Conservation (phyloP, 1,139 yeast species). For the Magnusiomyces suaveolens region DNA sequence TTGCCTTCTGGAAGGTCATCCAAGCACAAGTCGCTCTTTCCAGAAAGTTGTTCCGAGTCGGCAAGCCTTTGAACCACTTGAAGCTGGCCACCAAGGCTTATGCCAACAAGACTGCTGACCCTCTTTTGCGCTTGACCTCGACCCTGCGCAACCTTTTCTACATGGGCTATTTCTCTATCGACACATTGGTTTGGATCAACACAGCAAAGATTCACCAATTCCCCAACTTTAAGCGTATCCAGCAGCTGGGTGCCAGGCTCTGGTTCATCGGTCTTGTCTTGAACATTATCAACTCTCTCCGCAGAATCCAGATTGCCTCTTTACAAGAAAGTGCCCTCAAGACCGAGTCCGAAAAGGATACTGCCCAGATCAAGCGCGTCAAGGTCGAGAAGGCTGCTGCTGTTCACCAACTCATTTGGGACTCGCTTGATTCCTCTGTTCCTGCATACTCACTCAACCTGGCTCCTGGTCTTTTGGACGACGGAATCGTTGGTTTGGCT, state of each 20-base stretch:
- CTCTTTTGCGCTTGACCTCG: constrained; percentile 47
- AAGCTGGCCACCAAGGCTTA: constrained; percentile 59
- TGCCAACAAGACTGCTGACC: constrained; percentile 66
- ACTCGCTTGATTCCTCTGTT: constrained; percentile 62
- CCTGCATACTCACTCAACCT: constrained; percentile 61
- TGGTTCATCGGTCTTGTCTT: constrained; percentile 71
- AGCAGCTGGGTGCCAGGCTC: constrained; percentile 41
- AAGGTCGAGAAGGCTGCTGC: constrained; percentile 37
- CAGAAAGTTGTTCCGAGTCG: constrained; percentile 76
- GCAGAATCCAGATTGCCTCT: constrained; percentile 37
- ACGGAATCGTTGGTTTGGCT: constrained; percentile 75
- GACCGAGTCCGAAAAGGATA: constrained; percentile 32
- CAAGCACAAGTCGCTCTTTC: constrained; percentile 56
- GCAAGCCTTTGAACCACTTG: constrained; percentile 71
- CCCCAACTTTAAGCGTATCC: constrained; percentile 28
- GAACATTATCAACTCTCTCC: constrained; percentile 49
- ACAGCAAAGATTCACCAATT: constrained; percentile 29
- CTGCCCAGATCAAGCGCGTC: constrained; percentile 33
- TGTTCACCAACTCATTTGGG: constrained; percentile 66
- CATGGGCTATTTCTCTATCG: constrained; percentile 66
- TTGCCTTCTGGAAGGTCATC: constrained; percentile 43
- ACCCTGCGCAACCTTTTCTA: constrained; percentile 62
- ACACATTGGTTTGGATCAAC: constrained; percentile 63
- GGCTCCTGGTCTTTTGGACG: constrained; percentile 43
- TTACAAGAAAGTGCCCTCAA: constrained; percentile 31